These are phyloP conservation scores for Lasiodiplodia sp. DNA, from an alignment of 2,329 filamentous ascomycete species.

Conservation along the genomic window DNA sequence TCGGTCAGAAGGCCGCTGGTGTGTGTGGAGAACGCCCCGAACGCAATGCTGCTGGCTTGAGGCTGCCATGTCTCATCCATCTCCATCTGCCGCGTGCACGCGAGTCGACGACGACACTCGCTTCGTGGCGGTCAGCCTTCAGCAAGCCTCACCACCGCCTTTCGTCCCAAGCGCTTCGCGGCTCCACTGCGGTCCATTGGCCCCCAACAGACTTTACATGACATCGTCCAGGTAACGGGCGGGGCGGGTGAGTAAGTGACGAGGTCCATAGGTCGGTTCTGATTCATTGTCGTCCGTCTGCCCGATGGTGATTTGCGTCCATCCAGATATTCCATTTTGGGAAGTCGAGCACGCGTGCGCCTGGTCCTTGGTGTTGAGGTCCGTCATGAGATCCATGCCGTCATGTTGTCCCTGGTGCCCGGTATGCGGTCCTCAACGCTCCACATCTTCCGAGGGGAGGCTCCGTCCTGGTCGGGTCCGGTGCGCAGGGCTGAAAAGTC, in stretches of 20 bases:
- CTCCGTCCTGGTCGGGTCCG: constrained; percentile 10
- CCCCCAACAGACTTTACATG: constrained; percentile 17
- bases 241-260: constrained; percentile 5
- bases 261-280: neutral
- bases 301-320: neutral
- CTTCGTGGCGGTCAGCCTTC: constrained; percentile 20
- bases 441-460: neutral
- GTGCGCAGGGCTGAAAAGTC: constrained; percentile 9
- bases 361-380: neutral
- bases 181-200: constrained; percentile 15
- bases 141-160: neutral
- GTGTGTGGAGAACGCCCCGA: constrained; percentile 15
- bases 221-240: constrained; percentile 9
- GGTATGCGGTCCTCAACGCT: constrained; percentile 3
- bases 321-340: constrained; percentile 2
- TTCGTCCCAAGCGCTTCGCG: constrained; percentile 16
- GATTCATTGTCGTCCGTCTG: neutral
- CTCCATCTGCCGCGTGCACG: constrained; percentile 17
- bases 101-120: constrained; percentile 6
- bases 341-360: constrained; percentile 1
- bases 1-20: constrained; percentile 22
- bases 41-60: constrained; percentile 7
- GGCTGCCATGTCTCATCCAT: constrained; percentile 25
- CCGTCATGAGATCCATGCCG: constrained; percentile 1
- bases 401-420: constrained; percentile 6